Percentiles rank a stretch among this genome's conserved stretches.
Conservation (phyloP, 768 basidiomycete species). For the Podaxis carcinomalis region DNA sequence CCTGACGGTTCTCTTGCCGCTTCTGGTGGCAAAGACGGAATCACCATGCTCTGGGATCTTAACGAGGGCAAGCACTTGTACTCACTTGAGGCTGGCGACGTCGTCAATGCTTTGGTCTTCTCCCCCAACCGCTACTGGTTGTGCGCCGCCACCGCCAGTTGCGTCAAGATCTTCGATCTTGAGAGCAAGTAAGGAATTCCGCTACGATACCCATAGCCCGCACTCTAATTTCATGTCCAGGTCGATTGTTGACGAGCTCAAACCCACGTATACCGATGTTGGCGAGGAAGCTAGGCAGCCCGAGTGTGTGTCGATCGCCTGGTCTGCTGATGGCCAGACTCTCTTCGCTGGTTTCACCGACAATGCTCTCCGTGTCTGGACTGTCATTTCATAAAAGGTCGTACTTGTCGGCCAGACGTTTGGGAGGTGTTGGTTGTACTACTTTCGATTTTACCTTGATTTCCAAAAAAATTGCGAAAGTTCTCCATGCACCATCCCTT, state of each 20-base stretch:
- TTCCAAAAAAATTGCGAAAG: conserved; percentile 30
- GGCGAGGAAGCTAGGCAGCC: conserved; percentile 70
- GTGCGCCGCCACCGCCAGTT: conserved; percentile 95
- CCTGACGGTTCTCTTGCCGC: conserved; percentile 99
- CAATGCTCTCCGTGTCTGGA: conserved; percentile 91
- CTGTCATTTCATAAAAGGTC: conserved; percentile 59
- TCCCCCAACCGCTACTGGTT: conserved; percentile 99
- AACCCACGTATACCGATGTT: conserved; percentile 85
- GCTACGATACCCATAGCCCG: not conserved
- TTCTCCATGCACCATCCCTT: conserved; percentile 9
- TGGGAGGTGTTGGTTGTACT: conserved; percentile 17
- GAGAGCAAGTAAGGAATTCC: conserved; percentile 86
- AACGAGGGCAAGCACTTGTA: conserved; percentile 99
- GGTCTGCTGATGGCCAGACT: conserved; percentile 98
- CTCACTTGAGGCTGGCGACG: conserved; percentile 96
- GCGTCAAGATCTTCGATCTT: conserved; percentile 99
- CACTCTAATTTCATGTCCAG: conserved; percentile 31
- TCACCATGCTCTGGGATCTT: conserved; percentile 99
- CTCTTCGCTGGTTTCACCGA: conserved; percentile 97
- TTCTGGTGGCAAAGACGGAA: conserved; percentile 98
- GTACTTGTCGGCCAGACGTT: conserved; percentile 18
- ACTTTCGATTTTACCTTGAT: conserved; percentile 22
- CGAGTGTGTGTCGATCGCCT: conserved; percentile 95
- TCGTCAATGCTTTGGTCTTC: conserved; percentile 99
- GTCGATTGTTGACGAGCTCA: conserved; percentile 98